Base-by-base conservation (phyloP, 1,284 basidiomycete species). In the Tylopilus orsonianus region DNA sequence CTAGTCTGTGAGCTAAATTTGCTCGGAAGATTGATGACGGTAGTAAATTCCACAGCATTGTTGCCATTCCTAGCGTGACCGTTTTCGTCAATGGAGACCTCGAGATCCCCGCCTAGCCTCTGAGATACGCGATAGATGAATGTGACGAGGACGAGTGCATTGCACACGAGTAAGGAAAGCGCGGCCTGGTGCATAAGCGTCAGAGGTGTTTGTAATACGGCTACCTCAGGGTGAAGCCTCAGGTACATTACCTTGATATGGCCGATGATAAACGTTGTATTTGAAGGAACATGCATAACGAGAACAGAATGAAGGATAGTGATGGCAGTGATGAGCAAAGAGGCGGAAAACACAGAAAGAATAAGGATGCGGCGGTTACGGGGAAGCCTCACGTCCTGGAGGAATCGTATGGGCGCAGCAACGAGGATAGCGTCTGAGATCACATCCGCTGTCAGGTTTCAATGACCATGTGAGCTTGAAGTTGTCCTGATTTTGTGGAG, bases 291-390 rank as follows among this genome's bases (percentile, higher is more conserved):
- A 14, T 48, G 14, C 12, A 66, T 47, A 13, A 63, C 42, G 41
- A 66, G 49, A n/a, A 38, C 13, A 4, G 62, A 63, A 26, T 66
- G 60, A 22, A 54, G 36, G 32, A 62, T 61, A 14, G 60, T 66
- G 16, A 66, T 26, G 2, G 14, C 43, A 2, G 46, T 52, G 39
- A 66, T 62, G 22, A 62, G 58, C 7, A 62, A 29, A 4, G 55
- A 53, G 6, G 62, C 60, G 1, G 62, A 59, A 32, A 66, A 65
- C 1, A 44, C 45, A 5, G 51, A 49, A 1, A 61, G 24, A 8
- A 66, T 40, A 35, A 64, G 55, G 24, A 50, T 38, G 1, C 62
- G 62, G 13, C 47, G 44, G 9, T 44, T 46, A n/a, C 39, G 41
- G 5, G 48, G 18, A 18, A 62, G 52, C 18, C 22, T 51, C 8